Evolutionary conservation across 2,329 filamentous ascomycete species (phyloP).

Genomic region (Periconia digitata): DNA sequence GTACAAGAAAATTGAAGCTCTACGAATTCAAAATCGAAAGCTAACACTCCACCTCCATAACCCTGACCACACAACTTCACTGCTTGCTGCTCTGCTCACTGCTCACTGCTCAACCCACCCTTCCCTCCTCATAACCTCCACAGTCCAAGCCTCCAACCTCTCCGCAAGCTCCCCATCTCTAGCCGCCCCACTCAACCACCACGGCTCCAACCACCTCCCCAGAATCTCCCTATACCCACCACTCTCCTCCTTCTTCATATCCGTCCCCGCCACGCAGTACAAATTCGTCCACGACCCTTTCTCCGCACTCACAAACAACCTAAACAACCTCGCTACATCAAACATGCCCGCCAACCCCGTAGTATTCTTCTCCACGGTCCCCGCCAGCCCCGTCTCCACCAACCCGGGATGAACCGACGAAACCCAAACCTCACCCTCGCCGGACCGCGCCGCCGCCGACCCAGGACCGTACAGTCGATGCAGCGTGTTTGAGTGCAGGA

Average conservation of each 20-base stretch:
- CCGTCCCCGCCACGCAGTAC: background rate
- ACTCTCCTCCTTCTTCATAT: background rate
- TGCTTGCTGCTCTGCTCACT: too few species aligned
- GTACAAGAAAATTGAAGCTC: too few species aligned
- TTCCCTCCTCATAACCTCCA: slow-evolving; percentile 1
- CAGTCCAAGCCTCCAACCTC: background rate
- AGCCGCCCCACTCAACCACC: background rate
- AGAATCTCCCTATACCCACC: background rate
- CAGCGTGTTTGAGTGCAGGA: slow-evolving; percentile 15
- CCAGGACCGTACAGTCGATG: slow-evolving; percentile 12
- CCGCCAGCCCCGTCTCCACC: slow-evolving; percentile 12
- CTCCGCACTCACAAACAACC: background rate
- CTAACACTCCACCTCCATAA: too few species aligned
- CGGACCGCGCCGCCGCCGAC: slow-evolving; percentile 2
- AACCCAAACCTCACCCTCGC: slow-evolving; percentile 14
- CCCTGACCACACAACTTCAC: too few species aligned
- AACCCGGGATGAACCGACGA: slow-evolving; percentile 13
- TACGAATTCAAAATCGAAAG: too few species aligned
- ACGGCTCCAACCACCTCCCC: background rate
- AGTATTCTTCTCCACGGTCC: background rate
- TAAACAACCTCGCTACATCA: too few species aligned
- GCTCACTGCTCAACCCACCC: slow-evolving; percentile 1
- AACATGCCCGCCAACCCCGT: background rate
- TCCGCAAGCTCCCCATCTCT: background rate
- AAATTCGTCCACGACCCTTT: background rate